Conservation (phyloP, 306 rosid species). For the Acacia melanoxylon region DNA sequence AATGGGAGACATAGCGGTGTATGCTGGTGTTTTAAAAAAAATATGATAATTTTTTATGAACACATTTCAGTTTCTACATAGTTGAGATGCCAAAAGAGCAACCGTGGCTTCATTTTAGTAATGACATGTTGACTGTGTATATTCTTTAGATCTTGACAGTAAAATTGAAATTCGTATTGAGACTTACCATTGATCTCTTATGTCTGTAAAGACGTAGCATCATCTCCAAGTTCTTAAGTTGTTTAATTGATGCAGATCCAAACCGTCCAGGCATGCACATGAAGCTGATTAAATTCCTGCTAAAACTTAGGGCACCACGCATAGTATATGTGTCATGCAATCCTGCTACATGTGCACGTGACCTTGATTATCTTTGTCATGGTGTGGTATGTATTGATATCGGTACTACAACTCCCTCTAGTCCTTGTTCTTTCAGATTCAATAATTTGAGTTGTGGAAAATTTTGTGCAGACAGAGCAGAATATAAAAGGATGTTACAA, state of each 20-base stretch:
- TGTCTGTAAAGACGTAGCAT: conserved; percentile 23
- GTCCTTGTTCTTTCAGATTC: conserved; percentile 18
- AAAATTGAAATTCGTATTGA: not conserved
- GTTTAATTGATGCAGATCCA: conserved; percentile 63
- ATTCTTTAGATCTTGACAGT: conserved; percentile 3
- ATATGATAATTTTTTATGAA: not conserved
- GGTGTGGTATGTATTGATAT: conserved; percentile 68
- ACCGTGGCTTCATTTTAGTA: not conserved
- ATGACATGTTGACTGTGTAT: not conserved
- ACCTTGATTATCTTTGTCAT: conserved; percentile 92
- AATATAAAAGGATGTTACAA: conserved; percentile 83
- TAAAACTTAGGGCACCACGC: conserved; percentile 74
- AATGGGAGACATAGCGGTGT: not conserved
- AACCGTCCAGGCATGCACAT: conserved; percentile 99
- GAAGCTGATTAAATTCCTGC: conserved; percentile 87
- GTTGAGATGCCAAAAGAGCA: conserved; percentile 8
- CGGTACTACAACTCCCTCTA: not conserved
- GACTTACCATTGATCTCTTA: not conserved
- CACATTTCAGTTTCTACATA: not conserved
- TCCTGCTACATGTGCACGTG: conserved; percentile 96
- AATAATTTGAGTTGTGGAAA: conserved; percentile 32
- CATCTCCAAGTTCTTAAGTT: conserved; percentile 1
- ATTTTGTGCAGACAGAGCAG: conserved; percentile 62
- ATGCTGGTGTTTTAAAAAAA: not conserved
- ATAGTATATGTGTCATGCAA: conserved; percentile 93